Conservation (phyloP, 139 green algal species). For the Auxenochlorella pyrenoidosa region DNA sequence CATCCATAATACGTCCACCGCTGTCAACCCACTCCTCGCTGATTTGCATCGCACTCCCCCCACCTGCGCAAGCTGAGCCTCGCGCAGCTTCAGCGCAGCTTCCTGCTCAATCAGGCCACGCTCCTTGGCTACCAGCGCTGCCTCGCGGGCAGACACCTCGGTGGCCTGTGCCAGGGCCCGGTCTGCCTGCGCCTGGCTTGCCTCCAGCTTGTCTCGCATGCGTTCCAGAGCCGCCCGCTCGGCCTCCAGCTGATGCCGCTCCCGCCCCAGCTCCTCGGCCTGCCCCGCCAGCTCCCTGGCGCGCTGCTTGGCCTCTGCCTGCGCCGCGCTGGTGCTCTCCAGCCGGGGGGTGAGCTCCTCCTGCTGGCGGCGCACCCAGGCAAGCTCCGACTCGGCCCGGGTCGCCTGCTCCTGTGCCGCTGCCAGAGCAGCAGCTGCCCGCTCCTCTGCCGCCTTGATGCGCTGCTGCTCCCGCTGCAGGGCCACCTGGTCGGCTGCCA, state of each 20-base stretch:
- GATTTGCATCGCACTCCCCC: neutral
- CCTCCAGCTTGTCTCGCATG: slow-evolving; percentile 32
- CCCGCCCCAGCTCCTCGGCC: slow-evolving; percentile 23
- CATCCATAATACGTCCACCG: neutral
- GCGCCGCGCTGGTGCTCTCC: slow-evolving; percentile 8
- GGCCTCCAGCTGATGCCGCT: slow-evolving; percentile 12
- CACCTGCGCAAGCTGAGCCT: slow-evolving; percentile 12
- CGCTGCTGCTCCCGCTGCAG: slow-evolving; percentile 17
- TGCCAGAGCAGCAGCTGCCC: neutral
- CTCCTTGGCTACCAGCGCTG: slow-evolving; percentile 21
- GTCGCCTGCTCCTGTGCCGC: slow-evolving; percentile 25
- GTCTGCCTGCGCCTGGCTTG: slow-evolving; percentile 27
- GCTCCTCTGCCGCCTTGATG: slow-evolving; percentile 9
- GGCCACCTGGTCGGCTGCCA: neutral
- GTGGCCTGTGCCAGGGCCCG: neutral
- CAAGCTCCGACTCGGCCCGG: slow-evolving; percentile 10
- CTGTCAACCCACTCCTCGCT: neutral
- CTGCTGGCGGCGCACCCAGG: slow-evolving; percentile 19
- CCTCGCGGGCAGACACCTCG: slow-evolving; percentile 22
- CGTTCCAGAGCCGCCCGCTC: slow-evolving; percentile 27
- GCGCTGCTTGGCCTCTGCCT: slow-evolving; percentile 29
- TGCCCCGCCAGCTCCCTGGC: slow-evolving; percentile 14
- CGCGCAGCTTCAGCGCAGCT: slow-evolving; percentile 27
- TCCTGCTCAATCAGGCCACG: slow-evolving; percentile 14
- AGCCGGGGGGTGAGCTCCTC: slow-evolving; percentile 32